Base-by-base conservation (phyloP, 2,329 filamentous ascomycete species). In the Xylaria sp. region DNA sequence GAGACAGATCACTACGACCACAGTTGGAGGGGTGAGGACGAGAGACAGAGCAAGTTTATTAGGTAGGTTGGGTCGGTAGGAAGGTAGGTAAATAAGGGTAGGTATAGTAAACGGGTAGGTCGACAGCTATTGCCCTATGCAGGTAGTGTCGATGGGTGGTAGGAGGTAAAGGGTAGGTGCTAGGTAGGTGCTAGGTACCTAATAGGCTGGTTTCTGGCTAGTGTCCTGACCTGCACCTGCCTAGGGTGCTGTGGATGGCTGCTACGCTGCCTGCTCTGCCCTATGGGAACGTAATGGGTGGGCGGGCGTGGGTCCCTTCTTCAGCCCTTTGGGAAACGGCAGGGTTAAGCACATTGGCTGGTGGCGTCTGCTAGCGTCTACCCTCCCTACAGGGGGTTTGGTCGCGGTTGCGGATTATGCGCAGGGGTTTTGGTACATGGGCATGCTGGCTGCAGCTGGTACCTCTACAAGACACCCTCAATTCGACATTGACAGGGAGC, bases 291-390 rank as follows among this genome's bases (percentile, higher is more conserved):
- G 60, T 50, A 27, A 60, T 62, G 51, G 67, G 61, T 63, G 53
- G 66, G 61, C 40, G 40, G n/a, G 13, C 37, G 55, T 65, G 67
- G 66, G 50, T 50, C 50, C 50, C 47, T 62, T 68, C 61, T 65
- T 71, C 69, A 71, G 69, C 69, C 69, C 70, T 72, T 68, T 69
- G 57, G 65, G 53, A 55, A 40, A 62, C 60, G 29, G 40, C 69
- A 64, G 60, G 65, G 64, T 64, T 60, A 29, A 50, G 54, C 58
- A 68, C 58, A 65, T 67, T 66, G n/a, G 55, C 29, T 69, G 53
- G 35, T 68, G 40, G 63, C 55, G 59, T 44, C 59, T 47, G n/a
- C 55, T 60, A 58, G 54, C 47, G 57, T 35, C 58, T 40, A 54
- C 55, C 29, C 65, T 65, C 55, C 63, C 42, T 60, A 63, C 63